Evolutionary conservation across 495 filamentous ascomycete genomes (phyloP).

Genomic region (Hypoxylon crocopeplum): DNA sequence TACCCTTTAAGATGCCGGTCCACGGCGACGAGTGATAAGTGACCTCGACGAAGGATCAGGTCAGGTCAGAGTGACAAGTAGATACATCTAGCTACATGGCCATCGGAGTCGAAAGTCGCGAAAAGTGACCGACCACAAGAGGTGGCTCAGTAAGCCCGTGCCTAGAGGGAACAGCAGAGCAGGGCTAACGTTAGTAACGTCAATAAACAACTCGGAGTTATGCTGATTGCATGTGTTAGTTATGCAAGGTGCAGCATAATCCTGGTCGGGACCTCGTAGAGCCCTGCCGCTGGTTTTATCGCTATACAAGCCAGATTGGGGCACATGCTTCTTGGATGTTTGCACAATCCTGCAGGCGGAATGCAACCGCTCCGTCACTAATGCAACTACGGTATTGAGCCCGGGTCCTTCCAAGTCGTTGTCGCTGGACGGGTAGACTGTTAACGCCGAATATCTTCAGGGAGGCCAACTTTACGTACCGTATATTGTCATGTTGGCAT

Average conservation of each 20-base stretch:
- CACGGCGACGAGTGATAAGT: constrained; percentile 4
- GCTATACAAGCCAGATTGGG: constrained; percentile 15
- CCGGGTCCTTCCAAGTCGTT: neutral
- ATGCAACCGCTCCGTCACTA: constrained; percentile 28
- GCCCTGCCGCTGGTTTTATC: constrained; percentile 17
- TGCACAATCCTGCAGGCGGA: constrained; percentile 37
- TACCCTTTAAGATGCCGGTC: neutral
- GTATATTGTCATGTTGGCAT: too few relatives aligned
- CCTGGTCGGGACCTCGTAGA: too few relatives aligned
- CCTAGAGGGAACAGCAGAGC: constrained; percentile 21
- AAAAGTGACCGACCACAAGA: constrained; percentile 27
- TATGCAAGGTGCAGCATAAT: constrained; percentile 30
- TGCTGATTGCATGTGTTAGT: constrained; percentile 18
- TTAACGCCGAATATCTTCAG: constrained; percentile 26
- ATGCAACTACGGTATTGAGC: constrained; percentile 26
- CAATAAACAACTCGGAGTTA: constrained; percentile 29
- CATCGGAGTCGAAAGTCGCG: constrained; percentile 36
- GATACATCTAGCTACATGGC: constrained; percentile 33
- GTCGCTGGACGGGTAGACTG: neutral
- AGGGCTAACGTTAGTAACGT: constrained; percentile 32
- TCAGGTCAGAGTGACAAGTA: constrained; percentile 26
- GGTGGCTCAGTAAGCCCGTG: constrained; percentile 38
- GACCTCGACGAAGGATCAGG: constrained; percentile 15
- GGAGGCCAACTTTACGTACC: neutral
- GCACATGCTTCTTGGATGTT: constrained; percentile 15